Evolutionary conservation across 495 filamentous ascomycete species (phyloP), one percentile per base, ranked within the genome.

Genomic region (Neurospora sp.): DNA sequence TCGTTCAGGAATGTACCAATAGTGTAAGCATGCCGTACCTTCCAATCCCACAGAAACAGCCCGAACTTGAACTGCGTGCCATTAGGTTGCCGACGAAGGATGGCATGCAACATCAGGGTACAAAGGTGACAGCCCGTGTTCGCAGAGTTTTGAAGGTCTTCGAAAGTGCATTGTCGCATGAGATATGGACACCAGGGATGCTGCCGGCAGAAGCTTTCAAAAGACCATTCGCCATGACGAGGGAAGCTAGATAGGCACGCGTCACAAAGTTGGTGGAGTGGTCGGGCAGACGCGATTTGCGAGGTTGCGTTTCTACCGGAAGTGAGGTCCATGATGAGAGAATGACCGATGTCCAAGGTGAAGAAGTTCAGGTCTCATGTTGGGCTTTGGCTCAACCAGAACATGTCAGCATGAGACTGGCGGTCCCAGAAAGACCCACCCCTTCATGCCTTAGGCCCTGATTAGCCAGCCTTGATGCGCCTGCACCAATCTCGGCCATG

Each of bases 401-500:
- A 17, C 39, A 42, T 42, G 39, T 42, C 39, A 42, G 5, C 39
- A 42, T 42, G 15, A 40, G 15, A 17, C 39, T 17, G 13, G 5
- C 39, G 39, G 39, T 39, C 39, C 15, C 39, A 42, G 39, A 17
- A 6, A 19, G 39, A 42, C 39, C 39, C 15, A 19, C 15, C 39
- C 15, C 15, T 42, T 42, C 39, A 42, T 42, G 39, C 39, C 39
- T 42, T 42, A 17, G 5, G 39, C 39, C 5, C 17, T 19, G 17
- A 42, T 42, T 17, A 42, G 37, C 81, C 73, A n/a, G 72, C 75
- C 69, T 82, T 75, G 28, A 86, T 82, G 31, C 78, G 78, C 43
- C 79, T 86, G 79, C 96, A 99, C 84, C 89, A 97, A 70, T 92
- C 89, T 74, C 91, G 87, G 31, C 96, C 96, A 70, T 89, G 89